Percentiles rank a stretch among this genome's conserved stretches.
Evolutionary conservation across 2,329 filamentous ascomycete species (phyloP).

Genomic region (Triangularia verruculosa): DNA sequence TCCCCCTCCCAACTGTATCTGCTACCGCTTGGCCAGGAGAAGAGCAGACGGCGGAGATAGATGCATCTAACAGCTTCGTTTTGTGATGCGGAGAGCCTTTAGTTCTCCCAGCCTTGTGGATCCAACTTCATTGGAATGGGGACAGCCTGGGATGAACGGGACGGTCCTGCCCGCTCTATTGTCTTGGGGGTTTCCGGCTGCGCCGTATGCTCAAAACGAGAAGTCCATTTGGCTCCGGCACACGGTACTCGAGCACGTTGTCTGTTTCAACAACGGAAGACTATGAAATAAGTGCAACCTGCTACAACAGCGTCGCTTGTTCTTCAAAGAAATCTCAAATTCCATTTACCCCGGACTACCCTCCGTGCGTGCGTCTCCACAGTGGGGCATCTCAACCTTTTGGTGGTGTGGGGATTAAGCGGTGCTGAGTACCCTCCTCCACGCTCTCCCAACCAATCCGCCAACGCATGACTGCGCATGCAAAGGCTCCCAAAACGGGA

Average conservation of each 20-base stretch:
- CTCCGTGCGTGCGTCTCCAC: not conserved
- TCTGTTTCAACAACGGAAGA: not conserved
- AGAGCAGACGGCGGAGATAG: no score
- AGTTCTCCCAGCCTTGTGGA: not conserved
- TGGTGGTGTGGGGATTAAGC: not conserved
- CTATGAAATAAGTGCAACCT: not conserved
- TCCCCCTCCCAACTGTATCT: no score
- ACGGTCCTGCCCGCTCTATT: not conserved
- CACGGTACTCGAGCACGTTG: no score
- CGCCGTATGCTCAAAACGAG: not conserved
- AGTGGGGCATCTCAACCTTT: not conserved
- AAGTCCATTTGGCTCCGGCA: no score
- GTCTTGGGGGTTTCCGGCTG: not conserved
- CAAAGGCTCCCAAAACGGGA: not conserved
- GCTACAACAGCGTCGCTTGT: not conserved
- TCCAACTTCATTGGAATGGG: not conserved
- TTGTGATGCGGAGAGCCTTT: not conserved
- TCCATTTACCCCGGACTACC: not conserved
- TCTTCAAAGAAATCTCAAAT: not conserved
- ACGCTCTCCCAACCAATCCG: not conserved
- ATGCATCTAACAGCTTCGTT: no score
- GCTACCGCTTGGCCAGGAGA: no score
- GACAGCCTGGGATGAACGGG: not conserved
- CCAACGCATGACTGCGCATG: not conserved
- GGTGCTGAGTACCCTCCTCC: not conserved